Base-by-base conservation (phyloP, 1,139 yeast species). In the Debaryomyces psychrophilus region DNA sequence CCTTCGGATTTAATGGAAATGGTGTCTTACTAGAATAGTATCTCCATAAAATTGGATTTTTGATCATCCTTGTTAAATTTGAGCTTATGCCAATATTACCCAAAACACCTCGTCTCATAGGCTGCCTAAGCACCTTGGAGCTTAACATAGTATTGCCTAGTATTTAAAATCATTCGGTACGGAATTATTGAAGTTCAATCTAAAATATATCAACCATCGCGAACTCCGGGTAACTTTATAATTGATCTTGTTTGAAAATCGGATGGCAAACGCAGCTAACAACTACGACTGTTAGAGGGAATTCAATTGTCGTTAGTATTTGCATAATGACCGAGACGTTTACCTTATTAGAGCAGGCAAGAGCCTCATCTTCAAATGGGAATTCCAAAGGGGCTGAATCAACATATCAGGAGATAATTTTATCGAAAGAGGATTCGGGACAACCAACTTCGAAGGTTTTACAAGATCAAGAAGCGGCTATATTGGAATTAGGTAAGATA, bases 401-500 rank as follows among this genome's bases (percentile, higher is more conserved):
- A 28, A 68, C 77, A 37, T 87, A 83, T 61, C 62, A 67, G 41
- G 68, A 73, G 50, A 65, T 82, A 35, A 62, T 72, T 66, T 50
- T 64, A 59, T 49, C 81, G 65, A 49, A 64, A 59, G 54, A 56
- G 57, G 43, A 62, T 67, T 35, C 76, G 22, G 44, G 44, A 18
- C 49, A 68, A 50, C 53, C 62, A 41, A 45, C 51, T 12, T 45
- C 57, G 38, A 64, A 62, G 49, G 52, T 51, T 45, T 57, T 63
- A 45, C 77, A 74, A 56, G 79, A 77, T 50, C 87, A 84, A 60
- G 93, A 87, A 59, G 59, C 73, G 8, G 79, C 88, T 37, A 83
- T 86, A 38, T 59, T 81, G 44, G 89, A 83, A 57, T 67, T 86
- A 57, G 90, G 89, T 25, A 73, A 76, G 48, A 58, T 86, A 15